Conservation (phyloP, 2,329 filamentous ascomycete species). For the Colletotrichum paranaense region DNA sequence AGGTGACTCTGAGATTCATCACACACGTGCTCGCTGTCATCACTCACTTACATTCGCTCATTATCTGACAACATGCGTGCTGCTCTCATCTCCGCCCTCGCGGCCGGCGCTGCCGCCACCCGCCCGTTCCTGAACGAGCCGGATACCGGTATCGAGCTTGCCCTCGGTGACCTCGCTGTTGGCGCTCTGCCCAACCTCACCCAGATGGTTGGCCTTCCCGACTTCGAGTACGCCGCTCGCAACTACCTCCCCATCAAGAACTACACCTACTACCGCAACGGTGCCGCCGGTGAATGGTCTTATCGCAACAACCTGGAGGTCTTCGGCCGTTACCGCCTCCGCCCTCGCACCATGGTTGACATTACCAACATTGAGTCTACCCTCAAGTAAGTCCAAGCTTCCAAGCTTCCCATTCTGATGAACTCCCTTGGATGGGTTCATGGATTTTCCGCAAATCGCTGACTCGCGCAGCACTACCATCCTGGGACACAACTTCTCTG, state of each 20-base stretch:
- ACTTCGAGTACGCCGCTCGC: conserved; percentile 65
- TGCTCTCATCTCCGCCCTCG: conserved; percentile 42
- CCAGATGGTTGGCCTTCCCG: conserved; percentile 59
- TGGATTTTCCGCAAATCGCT: background rate
- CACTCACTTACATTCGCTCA: conserved; percentile 23
- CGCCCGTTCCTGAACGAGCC: conserved; percentile 58
- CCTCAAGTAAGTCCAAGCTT: conserved; percentile 43
- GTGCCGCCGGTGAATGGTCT: conserved; percentile 65
- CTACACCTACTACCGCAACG: conserved; percentile 69
- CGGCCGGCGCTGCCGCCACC: conserved; percentile 51
- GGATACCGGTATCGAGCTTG: conserved; percentile 56
- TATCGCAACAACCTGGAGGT: conserved; percentile 69
- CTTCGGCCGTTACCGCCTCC: conserved; percentile 59
- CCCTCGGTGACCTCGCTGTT: conserved; percentile 46
- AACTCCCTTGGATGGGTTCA: background rate
- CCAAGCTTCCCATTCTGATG: background rate
- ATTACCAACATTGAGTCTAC: conserved; percentile 56
- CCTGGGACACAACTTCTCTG: conserved; percentile 63
- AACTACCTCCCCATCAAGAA: conserved; percentile 57
- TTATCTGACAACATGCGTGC: conserved; percentile 41
- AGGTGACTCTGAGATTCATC: background rate
- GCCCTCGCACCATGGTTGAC: conserved; percentile 62
- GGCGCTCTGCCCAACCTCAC: conserved; percentile 55
- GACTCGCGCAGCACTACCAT: conserved; percentile 54
- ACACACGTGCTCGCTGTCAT: conserved; percentile 11